A percentile compares a stretch with the other conserved stretches of the same genome.
These are phyloP conservation scores for Angomonas deanei DNA, from an alignment of 208 protist genomes.

Conservation along the genomic window DNA sequence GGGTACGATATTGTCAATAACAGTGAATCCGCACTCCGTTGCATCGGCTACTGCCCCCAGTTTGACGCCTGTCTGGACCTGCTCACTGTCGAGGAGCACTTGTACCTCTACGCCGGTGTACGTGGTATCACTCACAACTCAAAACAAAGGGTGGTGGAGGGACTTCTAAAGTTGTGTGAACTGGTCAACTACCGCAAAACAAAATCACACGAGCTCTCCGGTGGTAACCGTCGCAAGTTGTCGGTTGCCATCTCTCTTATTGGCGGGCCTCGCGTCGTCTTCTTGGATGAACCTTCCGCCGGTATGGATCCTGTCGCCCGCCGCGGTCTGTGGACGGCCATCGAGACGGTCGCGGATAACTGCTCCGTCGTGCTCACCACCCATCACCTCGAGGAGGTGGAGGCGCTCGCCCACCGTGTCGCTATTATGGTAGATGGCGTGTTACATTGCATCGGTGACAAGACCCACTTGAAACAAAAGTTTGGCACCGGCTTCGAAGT, in stretches of 20 bases:
- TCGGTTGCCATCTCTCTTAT: slow-evolving; percentile 74
- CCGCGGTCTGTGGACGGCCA: slow-evolving; percentile 70
- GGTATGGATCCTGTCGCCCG: slow-evolving; percentile 86
- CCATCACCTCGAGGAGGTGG: slow-evolving; percentile 91
- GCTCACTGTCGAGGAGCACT: slow-evolving; percentile 88
- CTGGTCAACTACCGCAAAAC: slow-evolving; percentile 30
- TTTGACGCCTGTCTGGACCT: slow-evolving; percentile 87
- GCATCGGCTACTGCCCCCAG: slow-evolving; percentile 92
- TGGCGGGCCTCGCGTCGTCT: slow-evolving; percentile 63
- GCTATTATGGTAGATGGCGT: slow-evolving; percentile 87
- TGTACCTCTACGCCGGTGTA: slow-evolving; percentile 76
- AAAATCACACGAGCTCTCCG: slow-evolving; percentile 34
- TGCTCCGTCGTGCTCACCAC: slow-evolving; percentile 88
- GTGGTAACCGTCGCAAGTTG: slow-evolving; percentile 87
- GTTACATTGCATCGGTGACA: slow-evolving; percentile 80
- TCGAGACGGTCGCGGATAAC: slow-evolving; percentile 42
- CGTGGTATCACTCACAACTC: slow-evolving; percentile 22
- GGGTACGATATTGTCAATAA: slow-evolving; percentile 40
- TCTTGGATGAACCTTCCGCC: slow-evolving; percentile 85
- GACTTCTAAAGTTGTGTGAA: slow-evolving; percentile 32
- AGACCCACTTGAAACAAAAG: slow-evolving; percentile 80
- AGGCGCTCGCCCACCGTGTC: slow-evolving; percentile 75
- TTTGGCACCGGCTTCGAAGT: slow-evolving; percentile 68
- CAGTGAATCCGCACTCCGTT: slow-evolving; percentile 23
- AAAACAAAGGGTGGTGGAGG: slow-evolving; percentile 19